These are phyloP conservation scores for Penstemon davidsonii DNA, from an alignment of 257 asterid genomes.

Conservation along the genomic window DNA sequence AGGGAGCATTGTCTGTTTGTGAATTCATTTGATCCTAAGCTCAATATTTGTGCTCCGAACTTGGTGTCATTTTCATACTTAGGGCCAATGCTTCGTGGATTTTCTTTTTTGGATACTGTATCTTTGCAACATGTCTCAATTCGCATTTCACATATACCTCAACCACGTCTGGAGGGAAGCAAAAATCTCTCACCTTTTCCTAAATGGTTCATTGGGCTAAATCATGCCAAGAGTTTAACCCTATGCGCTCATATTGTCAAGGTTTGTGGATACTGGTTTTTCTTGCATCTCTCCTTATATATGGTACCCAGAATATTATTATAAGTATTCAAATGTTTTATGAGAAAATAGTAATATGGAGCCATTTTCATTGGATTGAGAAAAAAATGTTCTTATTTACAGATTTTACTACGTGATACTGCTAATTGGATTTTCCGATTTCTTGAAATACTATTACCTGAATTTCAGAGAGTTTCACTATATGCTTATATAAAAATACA, in stretches of 20 bases:
- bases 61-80: slow-evolving; percentile 34
- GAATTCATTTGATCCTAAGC: slow-evolving; percentile 19
- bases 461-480: no score
- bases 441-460: no score
- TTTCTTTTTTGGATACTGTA: slow-evolving; percentile 21
- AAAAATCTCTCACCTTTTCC: slow-evolving; percentile 20
- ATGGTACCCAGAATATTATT: background rate
- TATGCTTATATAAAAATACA: no score
- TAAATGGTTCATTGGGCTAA: slow-evolving; percentile 29
- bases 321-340: background rate
- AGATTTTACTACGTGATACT: no score
- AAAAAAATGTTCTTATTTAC: no score
- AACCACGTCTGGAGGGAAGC: background rate
- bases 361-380: no score
- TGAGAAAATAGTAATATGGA: no score
- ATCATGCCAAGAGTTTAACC: slow-evolving; percentile 24
- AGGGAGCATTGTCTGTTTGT: slow-evolving; percentile 20
- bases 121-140: slow-evolving; percentile 22
- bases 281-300: slow-evolving; percentile 11
- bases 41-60: slow-evolving; percentile 24
- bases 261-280: slow-evolving; percentile 27
- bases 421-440: no score
- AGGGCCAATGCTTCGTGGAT: slow-evolving; percentile 29
- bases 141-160: slow-evolving; percentile 26
- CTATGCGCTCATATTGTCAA: slow-evolving; percentile 31